A percentile compares a stretch with the other conserved stretches of the same genome.
phyloP scores from a whole-genome alignment of 805 yeast genomes.

The Zygotorulaspora florentina region DNA sequence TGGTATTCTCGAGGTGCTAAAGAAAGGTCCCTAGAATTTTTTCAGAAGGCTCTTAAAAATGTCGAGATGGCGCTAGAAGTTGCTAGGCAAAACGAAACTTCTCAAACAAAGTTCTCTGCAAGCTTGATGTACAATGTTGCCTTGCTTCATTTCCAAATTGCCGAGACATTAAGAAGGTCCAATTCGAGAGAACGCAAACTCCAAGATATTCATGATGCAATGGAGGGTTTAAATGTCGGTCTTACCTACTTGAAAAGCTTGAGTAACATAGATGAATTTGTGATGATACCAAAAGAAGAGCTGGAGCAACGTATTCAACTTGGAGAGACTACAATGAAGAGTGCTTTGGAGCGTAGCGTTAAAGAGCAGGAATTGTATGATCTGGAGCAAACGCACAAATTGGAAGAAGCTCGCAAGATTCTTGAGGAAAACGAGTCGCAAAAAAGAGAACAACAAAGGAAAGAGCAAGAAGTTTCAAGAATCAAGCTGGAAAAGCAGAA shows the following conservation, averaged over 20 bases:
- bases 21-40: constrained; percentile 61
- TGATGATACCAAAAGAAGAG: constrained; percentile 78
- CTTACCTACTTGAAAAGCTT: constrained; percentile 55
- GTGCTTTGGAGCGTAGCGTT: constrained; percentile 64
- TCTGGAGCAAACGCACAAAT: constrained; percentile 49
- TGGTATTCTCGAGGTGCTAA: constrained; percentile 76
- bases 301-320: constrained; percentile 80
- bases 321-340: constrained; percentile 71
- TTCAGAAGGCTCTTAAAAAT: constrained; percentile 58
- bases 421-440: constrained; percentile 55
- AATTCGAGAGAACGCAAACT: constrained; percentile 55
- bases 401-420: constrained; percentile 67
- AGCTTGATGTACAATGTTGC: constrained; percentile 74
- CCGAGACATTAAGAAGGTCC: constrained; percentile 70
- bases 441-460: constrained; percentile 44
- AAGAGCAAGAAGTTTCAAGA: constrained; percentile 46
- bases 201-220: constrained; percentile 55
- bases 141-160: constrained; percentile 77
- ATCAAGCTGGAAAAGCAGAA: constrained; percentile 47
- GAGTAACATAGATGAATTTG: constrained; percentile 43
- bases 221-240: constrained; percentile 57
- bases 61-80: constrained; percentile 52
- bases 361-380: constrained; percentile 72
- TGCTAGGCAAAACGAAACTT: constrained; percentile 21
- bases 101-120: constrained; percentile 37